These are phyloP conservation scores for Limonium bicolor DNA, from an alignment of 148 eudicot species.

Conservation along the genomic window DNA sequence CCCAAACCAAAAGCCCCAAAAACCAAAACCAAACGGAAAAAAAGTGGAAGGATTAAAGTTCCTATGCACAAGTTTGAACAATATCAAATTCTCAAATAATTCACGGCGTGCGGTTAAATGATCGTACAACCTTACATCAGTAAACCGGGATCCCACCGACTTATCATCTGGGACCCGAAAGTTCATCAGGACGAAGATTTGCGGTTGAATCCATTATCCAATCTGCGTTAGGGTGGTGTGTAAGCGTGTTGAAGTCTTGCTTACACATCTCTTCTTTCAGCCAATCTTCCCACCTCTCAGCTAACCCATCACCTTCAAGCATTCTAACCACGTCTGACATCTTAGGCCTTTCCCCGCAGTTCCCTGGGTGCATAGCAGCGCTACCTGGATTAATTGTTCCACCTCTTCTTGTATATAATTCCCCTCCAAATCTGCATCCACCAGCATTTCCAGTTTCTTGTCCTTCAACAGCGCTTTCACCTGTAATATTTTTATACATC, in stretches of 20 bases:
- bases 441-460: slow-evolving; percentile 25
- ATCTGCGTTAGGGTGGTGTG: slow-evolving; percentile 8
- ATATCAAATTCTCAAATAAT: too few relatives aligned
- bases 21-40: neutral
- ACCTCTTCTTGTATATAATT: slow-evolving; percentile 20
- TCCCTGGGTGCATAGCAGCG: slow-evolving; percentile 21
- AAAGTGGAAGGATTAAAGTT: neutral
- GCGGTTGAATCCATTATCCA: slow-evolving; percentile 21
- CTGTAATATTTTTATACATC: slow-evolving; percentile 16
- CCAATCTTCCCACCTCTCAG: slow-evolving; percentile 31
- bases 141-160: slow-evolving; percentile 1
- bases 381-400: slow-evolving; percentile 25
- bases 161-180: slow-evolving; percentile 25
- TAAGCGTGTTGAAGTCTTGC: slow-evolving; percentile 10
- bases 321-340: slow-evolving; percentile 28
- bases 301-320: slow-evolving; percentile 25
- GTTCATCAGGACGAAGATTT: slow-evolving; percentile 18
- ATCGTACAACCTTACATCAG: neutral
- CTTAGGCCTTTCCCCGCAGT: slow-evolving; percentile 21
- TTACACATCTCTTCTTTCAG: slow-evolving; percentile 21
- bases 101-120: too few relatives aligned
- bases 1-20: slow-evolving; percentile 1
- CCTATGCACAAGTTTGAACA: slow-evolving; percentile 17
- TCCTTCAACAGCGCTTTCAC: slow-evolving; percentile 30
- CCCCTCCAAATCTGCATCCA: slow-evolving; percentile 24